Evolutionary conservation across 352 stramenopile species (phyloP), one percentile per base, ranked within the genome.

Genomic region (Phytopythium sindhum): DNA sequence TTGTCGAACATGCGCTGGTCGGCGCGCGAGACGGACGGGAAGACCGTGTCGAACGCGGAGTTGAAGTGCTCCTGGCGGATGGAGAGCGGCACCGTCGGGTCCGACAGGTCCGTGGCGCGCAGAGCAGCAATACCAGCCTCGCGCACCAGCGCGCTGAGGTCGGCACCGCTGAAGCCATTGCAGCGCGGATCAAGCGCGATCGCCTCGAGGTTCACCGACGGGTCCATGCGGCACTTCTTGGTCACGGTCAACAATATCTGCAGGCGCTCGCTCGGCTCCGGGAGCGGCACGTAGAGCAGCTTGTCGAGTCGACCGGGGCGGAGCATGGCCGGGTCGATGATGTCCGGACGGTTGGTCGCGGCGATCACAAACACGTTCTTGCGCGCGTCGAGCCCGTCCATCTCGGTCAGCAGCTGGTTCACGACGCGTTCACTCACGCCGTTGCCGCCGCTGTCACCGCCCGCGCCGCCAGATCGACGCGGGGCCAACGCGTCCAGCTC

Each of bases 251-350:
- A 88, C 31, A 99, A 79, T 73, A 99, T 99, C 65, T 84, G 69
- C 33, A 83, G 67, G 21, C 86, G 84, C 31, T 89, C 86, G 21
- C 51, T 75, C 2, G 91, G 74, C 21, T 80, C 79, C 0, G 98
- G 98, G 54, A 99, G 79, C 24, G 97, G 96, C 52, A 99, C 97
- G 75, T 99, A 99, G 1, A 99, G 77, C 17, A 99, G 80, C 70
- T 99, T 99, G 73, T 99, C 98, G 11, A 99, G 81, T 42, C 98
- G 93, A 6, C 97, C 97, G 56, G 98, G 98, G 65, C 98, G 86
- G 61, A 99, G 82, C 96, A 99, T 99, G 42, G 97, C 98, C 21
- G 97, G 95, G 76, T 99, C 98, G 65, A 99, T 99, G 51, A 99
- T 97, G 67, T 99, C 98, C 1, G 97, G 97, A 28, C 97, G 88